A percentile compares a stretch with the other conserved stretches of the same genome.
Evolutionary conservation across 371 early-diverging fungal species (phyloP).

Genomic region (Umbelopsis sp.): DNA sequence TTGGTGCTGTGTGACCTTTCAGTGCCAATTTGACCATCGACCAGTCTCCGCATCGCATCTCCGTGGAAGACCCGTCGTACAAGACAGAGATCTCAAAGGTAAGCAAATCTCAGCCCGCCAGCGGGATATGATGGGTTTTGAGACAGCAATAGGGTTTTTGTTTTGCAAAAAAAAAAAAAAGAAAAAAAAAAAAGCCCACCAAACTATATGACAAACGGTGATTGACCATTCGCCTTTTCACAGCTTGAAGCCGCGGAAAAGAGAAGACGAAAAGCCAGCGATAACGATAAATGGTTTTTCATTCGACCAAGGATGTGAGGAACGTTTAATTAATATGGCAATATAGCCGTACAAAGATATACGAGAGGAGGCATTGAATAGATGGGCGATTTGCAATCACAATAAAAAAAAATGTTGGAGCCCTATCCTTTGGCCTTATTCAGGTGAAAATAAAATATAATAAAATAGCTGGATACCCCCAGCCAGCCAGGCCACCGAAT

Average conservation of each 20-base stretch:
- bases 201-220: not conserved
- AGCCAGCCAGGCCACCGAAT: too few relatives aligned
- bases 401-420: not conserved
- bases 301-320: not conserved
- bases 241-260: not conserved
- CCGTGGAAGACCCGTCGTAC: not conserved
- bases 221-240: not conserved
- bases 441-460: not conserved
- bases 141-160: too few relatives aligned
- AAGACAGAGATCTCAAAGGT: slow-evolving; percentile 10
- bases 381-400: too few relatives aligned
- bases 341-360: too few relatives aligned
- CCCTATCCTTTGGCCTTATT: not conserved
- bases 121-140: not conserved
- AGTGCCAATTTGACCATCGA: slow-evolving; percentile 18
- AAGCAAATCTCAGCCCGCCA: not conserved
- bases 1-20: slow-evolving; percentile 7
- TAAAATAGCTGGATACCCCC: not conserved
- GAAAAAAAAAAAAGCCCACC: not conserved
- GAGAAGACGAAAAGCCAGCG: slow-evolving; percentile 2
- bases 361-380: too few relatives aligned
- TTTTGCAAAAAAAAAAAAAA: too few relatives aligned
- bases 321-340: not conserved
- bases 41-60: slow-evolving; percentile 14
- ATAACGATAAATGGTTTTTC: slow-evolving; percentile 13